Conservation (phyloP, 2,329 filamentous ascomycete genomes). For the Helminthosporium solani region DNA sequence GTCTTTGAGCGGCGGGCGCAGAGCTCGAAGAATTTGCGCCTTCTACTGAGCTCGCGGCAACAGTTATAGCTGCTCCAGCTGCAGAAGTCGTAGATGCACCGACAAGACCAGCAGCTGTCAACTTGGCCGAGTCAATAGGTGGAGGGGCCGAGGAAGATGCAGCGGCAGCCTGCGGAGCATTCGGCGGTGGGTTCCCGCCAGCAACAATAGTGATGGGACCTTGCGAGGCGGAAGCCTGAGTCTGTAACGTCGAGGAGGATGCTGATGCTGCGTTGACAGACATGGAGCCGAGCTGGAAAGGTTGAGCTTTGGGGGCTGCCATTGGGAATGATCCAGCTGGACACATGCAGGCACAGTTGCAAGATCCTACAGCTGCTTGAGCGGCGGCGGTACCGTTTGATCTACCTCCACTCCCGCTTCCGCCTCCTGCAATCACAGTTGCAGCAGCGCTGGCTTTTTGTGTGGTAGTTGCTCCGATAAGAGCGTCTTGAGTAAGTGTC, state of each 20-base stretch:
- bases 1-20: not conserved
- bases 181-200: conserved; percentile 16
- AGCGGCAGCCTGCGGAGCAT: conserved; percentile 11
- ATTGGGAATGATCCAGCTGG: conserved; percentile 35
- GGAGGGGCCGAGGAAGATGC: conserved; percentile 12
- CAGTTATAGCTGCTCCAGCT: conserved; percentile 19
- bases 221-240: conserved; percentile 16
- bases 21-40: conserved; percentile 12
- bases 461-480: conserved; percentile 8
- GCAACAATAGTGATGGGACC: conserved; percentile 21
- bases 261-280: conserved; percentile 14
- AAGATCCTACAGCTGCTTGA: conserved; percentile 17
- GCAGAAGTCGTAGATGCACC: conserved; percentile 17
- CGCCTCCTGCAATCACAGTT: conserved; percentile 26
- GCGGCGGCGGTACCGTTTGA: not conserved
- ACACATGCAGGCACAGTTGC: conserved; percentile 34
- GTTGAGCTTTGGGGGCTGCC: conserved; percentile 24
- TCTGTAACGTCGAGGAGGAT: conserved; percentile 23
- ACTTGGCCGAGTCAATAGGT: conserved; percentile 23
- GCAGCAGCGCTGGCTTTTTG: conserved; percentile 5
- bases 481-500: conserved; percentile 9
- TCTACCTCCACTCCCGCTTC: conserved; percentile 7
- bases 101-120: conserved; percentile 20
- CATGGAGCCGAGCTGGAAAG: conserved; percentile 27
- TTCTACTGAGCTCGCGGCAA: conserved; percentile 16